Base-by-base conservation (phyloP, 495 filamentous ascomycete genomes). In the Tuber borchii region DNA sequence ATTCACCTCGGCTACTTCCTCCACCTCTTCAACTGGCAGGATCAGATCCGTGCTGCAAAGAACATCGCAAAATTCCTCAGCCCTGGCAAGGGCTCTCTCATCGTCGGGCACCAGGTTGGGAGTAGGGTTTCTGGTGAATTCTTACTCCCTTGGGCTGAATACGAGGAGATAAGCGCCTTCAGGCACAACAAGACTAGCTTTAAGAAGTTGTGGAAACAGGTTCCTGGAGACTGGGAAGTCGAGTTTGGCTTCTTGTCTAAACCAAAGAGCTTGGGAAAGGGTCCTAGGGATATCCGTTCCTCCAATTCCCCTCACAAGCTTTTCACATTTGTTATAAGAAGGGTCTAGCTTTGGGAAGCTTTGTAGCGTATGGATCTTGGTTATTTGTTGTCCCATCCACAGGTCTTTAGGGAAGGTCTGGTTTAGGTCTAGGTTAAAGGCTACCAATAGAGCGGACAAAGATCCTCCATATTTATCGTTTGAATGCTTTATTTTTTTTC, bases 1-100 rank as follows among this genome's bases (percentile, higher is more conserved):
- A 79, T 90, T 45, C 86, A 89, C 76, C 84, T 87, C 0, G 83
- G 84, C 1, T 86, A 86, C 0, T 89, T 92, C 77, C 87, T 92
- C 65, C 90, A 91, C 73, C 84, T 91, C 10, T 92, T 90, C 74
- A 77, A 76, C n/a, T 88, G 84, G 77, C 85, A 87, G 0, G 82
- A 87, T 10, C 90, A 91, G 77, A 80, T 88, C 14, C 56, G 78
- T 0, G 79, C 87, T 16, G 86, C 85, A 2, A 86, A 86, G 75
- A 82, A 84, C 8, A 78, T 91, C 6, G 81, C 87, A 0, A 77
- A 73, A 39, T 82, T 91, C 14, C 81, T 90, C 19, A 83, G 82
- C 42, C 83, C 83, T 2, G 74, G 81, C 61, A 81, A 83, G 12
- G 87, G 87, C 2, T 85, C 84, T 14, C 77, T 88, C 65, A 77